Base-by-base conservation (phyloP, 495 filamentous ascomycete species). In the Aspergillus coremiiformis region DNA sequence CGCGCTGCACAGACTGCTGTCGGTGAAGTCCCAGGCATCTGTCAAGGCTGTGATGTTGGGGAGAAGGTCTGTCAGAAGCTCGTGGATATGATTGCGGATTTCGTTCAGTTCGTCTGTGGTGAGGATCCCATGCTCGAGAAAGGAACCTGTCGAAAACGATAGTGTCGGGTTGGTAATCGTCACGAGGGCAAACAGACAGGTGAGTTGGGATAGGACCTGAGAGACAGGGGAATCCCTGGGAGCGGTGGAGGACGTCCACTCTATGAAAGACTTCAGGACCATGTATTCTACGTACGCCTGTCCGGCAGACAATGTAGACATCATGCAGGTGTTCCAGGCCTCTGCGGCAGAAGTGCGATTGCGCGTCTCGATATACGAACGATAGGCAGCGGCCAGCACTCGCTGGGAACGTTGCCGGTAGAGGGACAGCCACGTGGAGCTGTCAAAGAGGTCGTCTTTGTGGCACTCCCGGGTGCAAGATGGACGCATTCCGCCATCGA, bases 21-120 rank as follows among this genome's bases (percentile, higher is more conserved):
- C 62, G 3, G 57, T 60, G 37, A 66, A 66, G 33, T 56, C 59
- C 65, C 65, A 67, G 9, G 65, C 62, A 56, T 67, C 65, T 3
- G 60, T 64, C 51, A 67, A 35, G 3, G 55, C 65, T 23, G 63
- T 26, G 6, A 53, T 52, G 17, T 67, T 54, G 9, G 55, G 58
- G 4, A 52, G 21, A 3, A 67, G 48, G 11, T 52, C 12, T 9
- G 55, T 54, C 1, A 66, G 39, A 64, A 49, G 20, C 0, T 50
- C 45, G 17, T 64, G 62, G 6, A 44, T 51, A 12, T 55, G 39
- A 0, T 60, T 20, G 30, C 58, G 55, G 0, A 35, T 35, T 3
- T 2, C 32, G 12, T n/a, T 14, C 1, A 35, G 32, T 15, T 35
- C 1, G 14, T 3, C 32, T 5, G 32, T 10, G 12, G 32, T n/a